Base-by-base conservation (phyloP, 2,329 filamentous ascomycete species). In the Fusarium longipes region DNA sequence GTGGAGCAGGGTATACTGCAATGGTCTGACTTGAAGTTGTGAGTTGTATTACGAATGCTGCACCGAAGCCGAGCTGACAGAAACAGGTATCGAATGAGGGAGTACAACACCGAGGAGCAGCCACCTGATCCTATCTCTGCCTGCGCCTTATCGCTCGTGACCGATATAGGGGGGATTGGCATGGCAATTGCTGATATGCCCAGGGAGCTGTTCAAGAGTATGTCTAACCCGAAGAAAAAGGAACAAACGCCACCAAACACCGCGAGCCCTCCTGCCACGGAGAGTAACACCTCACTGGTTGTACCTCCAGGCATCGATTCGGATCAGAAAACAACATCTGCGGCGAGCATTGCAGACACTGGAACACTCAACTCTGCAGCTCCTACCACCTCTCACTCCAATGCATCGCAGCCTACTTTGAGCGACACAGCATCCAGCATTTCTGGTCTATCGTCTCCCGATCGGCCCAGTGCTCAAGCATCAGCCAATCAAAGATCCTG, bases 121-220 rank as follows among this genome's bases (percentile, higher is more conserved):
- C 93, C 93, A 0, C 89, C 87, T 72, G 93, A 96, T 67, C 93
- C 93, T 0, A 86, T 96, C 24, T 89, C 91, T 15, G 93, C 92
- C 20, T 91, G 89, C 17, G 89, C 93, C 1, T 87, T 88, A 42
- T 92, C 93, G 0, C 79, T 97, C 1, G 82, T 97, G n/a, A 91
- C 91, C 8, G 95, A 94, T n/a, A 82, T 96, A 44, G 89, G 91
- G 25, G 91, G 87, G 36, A 89, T 97, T 57, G 87, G 92, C 72
- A 91, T 96, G 86, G 92, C 93, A 2, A 84, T 97, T 38, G 92
- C 92, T 1, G 93, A 97, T 73, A 85, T 90, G 68, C 87, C 87
- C 3, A 79, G 84, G 18, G 84, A 87, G 59, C 76, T 89, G 7
- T 86, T 88, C 76, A 84, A 82, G 47, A 73, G 72, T 17, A 72